A percentile compares a stretch with the other conserved stretches of the same genome.
phyloP scores from a whole-genome alignment of 2,329 filamentous ascomycete species.

The Neurospora sp. region DNA sequence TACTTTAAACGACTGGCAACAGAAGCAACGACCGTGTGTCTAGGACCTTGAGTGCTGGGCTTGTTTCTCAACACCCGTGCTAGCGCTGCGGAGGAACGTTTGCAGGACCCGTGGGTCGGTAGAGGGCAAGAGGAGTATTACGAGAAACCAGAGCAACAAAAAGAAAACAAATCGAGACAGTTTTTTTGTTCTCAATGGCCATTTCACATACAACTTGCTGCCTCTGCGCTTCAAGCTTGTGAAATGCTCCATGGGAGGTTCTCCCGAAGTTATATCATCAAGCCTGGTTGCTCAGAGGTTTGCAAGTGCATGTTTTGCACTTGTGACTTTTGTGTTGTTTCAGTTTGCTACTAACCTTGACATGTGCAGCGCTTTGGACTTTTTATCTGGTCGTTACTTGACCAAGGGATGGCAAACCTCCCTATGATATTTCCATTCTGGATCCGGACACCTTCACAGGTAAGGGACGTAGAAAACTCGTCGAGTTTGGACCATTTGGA shows the following conservation, averaged over 20 bases:
- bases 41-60: neutral
- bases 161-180: conserved; percentile 27
- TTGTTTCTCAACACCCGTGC: neutral
- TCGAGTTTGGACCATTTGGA: neutral
- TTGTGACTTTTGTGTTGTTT: neutral
- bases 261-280: conserved; percentile 49
- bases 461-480: conserved; percentile 4
- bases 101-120: neutral
- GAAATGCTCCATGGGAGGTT: conserved; percentile 69
- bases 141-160: neutral
- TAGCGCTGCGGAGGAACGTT: neutral
- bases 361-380: neutral
- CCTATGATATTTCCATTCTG: neutral
- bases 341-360: neutral
- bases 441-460: conserved; percentile 3
- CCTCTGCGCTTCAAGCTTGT: conserved; percentile 29
- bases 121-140: neutral
- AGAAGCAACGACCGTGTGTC: neutral
- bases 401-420: neutral
- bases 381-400: neutral
- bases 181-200: conserved; percentile 55
- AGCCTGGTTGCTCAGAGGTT: conserved; percentile 9
- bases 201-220: conserved; percentile 47
- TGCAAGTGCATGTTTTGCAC: conserved; percentile 1
- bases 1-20: neutral